A percentile compares a stretch with the other conserved stretches of the same genome.
phyloP scores from a whole-genome alignment of 2,329 filamentous ascomycete species.

The Diaporthe sp. region DNA sequence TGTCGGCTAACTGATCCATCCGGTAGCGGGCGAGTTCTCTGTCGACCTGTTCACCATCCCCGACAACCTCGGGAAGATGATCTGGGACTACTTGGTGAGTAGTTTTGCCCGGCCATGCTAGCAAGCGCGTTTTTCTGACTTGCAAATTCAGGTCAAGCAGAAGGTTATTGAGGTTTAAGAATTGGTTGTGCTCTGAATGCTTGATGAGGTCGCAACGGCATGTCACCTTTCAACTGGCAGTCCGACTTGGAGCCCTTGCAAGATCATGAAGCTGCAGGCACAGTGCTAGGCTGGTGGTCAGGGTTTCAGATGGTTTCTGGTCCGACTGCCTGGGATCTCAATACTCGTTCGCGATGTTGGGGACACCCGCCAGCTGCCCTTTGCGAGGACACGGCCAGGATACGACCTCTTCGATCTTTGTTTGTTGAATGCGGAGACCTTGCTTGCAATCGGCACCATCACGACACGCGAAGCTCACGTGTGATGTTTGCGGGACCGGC shows the following conservation, averaged over 20 bases:
- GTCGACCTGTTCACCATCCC: constrained; percentile 98
- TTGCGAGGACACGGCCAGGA: background rate
- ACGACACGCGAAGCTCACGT: background rate
- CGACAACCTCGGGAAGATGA: constrained; percentile 88
- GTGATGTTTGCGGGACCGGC: background rate
- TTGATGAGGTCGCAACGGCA: background rate
- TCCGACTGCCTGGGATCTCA: background rate
- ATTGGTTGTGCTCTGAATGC: background rate
- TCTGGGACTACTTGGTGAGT: constrained; percentile 87
- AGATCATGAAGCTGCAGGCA: background rate
- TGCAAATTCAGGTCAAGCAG: constrained; percentile 34
- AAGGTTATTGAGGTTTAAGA: constrained; percentile 37
- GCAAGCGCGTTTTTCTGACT: constrained; percentile 12
- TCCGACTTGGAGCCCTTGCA: background rate
- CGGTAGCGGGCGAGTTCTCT: constrained; percentile 91
- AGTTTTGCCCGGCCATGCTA: background rate
- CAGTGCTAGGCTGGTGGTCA: background rate
- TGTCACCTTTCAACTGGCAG: background rate
- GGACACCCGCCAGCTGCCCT: no score
- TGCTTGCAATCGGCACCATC: background rate
- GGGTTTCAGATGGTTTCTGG: background rate
- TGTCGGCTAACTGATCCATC: constrained; percentile 21
- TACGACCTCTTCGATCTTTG: constrained; percentile 2
- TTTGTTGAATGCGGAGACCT: constrained; percentile 3
- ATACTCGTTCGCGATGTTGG: background rate